Evolutionary conservation across 2,329 filamentous ascomycete species (phyloP).

Genomic region (Penicillium expansum): DNA sequence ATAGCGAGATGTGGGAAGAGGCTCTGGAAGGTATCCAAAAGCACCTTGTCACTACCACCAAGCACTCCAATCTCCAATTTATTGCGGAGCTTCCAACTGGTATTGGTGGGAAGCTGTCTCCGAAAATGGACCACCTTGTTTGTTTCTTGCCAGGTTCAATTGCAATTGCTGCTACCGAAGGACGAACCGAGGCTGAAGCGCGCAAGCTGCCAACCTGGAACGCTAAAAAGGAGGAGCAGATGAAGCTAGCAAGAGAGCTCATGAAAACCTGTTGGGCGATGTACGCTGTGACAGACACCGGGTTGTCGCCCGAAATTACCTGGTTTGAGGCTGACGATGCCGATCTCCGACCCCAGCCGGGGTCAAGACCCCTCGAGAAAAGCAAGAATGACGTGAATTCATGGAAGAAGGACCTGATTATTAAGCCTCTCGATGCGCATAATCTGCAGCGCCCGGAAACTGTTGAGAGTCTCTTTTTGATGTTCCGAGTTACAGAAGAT

Average conservation of each 20-base stretch:
- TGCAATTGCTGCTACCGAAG: neutral
- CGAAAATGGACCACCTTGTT: neutral
- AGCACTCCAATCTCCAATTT: neutral
- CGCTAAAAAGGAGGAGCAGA: constrained; percentile 74
- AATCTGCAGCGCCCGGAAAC: constrained; percentile 93
- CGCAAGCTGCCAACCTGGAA: constrained; percentile 69
- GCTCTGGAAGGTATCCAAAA: neutral
- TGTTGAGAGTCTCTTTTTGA: constrained; percentile 86
- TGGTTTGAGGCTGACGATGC: too few relatives aligned
- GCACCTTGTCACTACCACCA: neutral
- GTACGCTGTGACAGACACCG: constrained; percentile 84
- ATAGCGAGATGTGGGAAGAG: neutral
- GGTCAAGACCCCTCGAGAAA: too few relatives aligned
- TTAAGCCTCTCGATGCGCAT: constrained; percentile 73
- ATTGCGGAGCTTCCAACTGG: neutral
- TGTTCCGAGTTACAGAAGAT: constrained; percentile 94
- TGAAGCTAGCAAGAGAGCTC: constrained; percentile 78
- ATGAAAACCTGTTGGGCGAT: constrained; percentile 96
- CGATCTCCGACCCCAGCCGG: too few relatives aligned
- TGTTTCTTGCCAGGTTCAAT: neutral
- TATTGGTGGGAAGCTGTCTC: neutral
- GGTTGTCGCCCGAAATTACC: constrained; percentile 78
- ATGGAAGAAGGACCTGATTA: constrained; percentile 50
- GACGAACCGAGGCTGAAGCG: constrained; percentile 60
- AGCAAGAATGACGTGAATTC: neutral